Base-by-base conservation (phyloP, 768 basidiomycete genomes). In the Tubosaeta sp. region DNA sequence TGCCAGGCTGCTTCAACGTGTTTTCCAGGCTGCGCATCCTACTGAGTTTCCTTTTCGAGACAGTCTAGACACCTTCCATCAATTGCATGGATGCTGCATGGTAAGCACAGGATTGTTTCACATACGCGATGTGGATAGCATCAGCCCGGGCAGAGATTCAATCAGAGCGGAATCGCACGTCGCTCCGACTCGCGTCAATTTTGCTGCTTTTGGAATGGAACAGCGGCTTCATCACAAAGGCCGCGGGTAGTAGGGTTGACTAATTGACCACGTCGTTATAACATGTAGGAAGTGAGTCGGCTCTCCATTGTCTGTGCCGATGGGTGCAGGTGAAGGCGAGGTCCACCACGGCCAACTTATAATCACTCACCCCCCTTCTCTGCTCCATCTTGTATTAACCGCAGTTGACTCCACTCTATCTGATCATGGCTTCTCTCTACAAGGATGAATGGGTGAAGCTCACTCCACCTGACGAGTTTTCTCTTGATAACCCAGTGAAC, bases 401-500 rank as follows among this genome's bases (percentile, higher is more conserved):
- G 37, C 43, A 46, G 32, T 43, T 16, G 22, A 13, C 11, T 49
- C 38, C 33, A 35, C 22, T 35, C 49, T 27, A 54, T 52, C 52
- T 43, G 48, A 52, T 54, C 55, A 66, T 66, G 65, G 19, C 26
- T 2, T 34, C 57, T 53, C 52, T 35, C 26, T 43, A 50, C 44
- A 56, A 57, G 43, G 66, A 66, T 3, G 65, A 53, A 31, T 66
- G 65, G 65, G 61, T 68, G 32, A 63, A 67, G 35, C 49, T 68
- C 2, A n/a, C 31, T 5, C 61, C 59, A 25, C 64, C 65, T 13
- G 71, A 72, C 46, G 68, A 69, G 37, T 70, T 68, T 48, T 71
- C 61, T 31, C 55, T 77, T 51, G 70, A 74, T 48, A 74, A 79
- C 57, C 74, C 74, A 13, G 72, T 71, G 59, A 71, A 77, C 49